Percentiles rank a stretch among this genome's conserved stretches.
Conservation (phyloP, 805 yeast species). For the Yarrowia osloensis region DNA sequence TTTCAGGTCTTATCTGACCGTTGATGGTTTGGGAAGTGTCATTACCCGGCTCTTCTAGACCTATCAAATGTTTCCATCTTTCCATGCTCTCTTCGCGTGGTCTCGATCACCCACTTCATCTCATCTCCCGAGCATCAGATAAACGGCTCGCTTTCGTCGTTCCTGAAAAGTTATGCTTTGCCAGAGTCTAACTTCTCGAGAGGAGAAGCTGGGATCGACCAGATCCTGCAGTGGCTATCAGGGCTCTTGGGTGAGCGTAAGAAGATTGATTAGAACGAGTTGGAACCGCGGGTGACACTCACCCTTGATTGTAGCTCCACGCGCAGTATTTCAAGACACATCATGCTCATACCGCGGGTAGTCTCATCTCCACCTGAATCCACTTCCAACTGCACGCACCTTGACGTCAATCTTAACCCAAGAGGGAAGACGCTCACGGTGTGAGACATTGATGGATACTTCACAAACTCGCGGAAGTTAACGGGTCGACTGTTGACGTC, state of each 20-base stretch:
- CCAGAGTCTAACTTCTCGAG: not conserved
- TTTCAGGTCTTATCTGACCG: no score
- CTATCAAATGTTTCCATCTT: no score
- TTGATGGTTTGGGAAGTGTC: no score
- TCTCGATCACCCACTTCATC: not conserved
- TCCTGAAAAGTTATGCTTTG: not conserved
- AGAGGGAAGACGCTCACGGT: not conserved
- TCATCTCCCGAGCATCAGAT: not conserved
- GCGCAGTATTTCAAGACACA: no score
- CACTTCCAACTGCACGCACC: not conserved
- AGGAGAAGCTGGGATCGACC: not conserved
- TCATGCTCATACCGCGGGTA: no score
- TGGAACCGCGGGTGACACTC: no score
- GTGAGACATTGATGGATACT: not conserved
- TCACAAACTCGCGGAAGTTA: not conserved
- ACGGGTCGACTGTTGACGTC: not conserved
- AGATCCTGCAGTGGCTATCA: not conserved
- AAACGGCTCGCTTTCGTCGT: constrained; percentile 13
- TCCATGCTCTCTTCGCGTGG: not conserved
- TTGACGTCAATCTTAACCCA: not conserved
- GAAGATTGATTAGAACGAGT: no score
- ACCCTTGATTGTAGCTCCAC: no score
- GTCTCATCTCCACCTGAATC: not conserved
- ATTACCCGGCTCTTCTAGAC: no score
- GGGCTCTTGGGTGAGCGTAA: not conserved